Evolutionary conservation across 352 stramenopile genomes (phyloP).

Genomic region (Lagenidium sp.): DNA sequence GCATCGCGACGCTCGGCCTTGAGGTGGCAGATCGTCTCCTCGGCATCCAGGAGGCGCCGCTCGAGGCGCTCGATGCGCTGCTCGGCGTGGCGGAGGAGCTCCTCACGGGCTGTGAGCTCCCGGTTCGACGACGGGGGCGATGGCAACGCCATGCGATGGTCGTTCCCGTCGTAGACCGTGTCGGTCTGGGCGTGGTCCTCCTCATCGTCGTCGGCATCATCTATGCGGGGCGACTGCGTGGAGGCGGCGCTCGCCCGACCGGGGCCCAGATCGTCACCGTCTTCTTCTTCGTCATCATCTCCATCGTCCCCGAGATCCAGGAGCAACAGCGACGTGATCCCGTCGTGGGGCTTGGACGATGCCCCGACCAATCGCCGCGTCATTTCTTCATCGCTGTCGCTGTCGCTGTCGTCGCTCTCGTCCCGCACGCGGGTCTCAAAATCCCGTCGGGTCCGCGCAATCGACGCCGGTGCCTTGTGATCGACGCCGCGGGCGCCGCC

Average conservation of each 20-base stretch:
- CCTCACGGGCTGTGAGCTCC: too few species aligned
- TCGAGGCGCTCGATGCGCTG: conserved; percentile 40
- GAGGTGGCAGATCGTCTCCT: conserved; percentile 71
- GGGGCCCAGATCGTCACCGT: conserved; percentile 1
- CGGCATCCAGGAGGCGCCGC: conserved; percentile 43
- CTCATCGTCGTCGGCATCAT: conserved; percentile 7
- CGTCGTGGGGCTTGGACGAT: conserved; percentile 4
- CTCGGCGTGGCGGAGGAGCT: conserved; percentile 44
- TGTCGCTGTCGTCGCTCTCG: conserved; percentile 23
- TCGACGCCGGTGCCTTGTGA: too few species aligned
- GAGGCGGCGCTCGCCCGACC: neutral
- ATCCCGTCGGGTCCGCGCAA: too few species aligned
- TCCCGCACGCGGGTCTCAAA: too few species aligned
- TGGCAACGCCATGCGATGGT: neutral
- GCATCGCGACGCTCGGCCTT: conserved; percentile 59
- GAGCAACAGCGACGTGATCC: neutral
- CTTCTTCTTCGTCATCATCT: neutral
- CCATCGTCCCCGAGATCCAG: conserved; percentile 4
- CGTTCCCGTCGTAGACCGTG: neutral
- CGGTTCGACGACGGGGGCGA: neutral
- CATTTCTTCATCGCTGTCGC: conserved; percentile 14
- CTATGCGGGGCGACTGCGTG: conserved; percentile 2
- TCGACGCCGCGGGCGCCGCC: too few species aligned
- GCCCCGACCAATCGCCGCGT: conserved; percentile 8
- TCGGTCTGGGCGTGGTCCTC: conserved; percentile 7